Base-by-base conservation (phyloP, 495 filamentous ascomycete genomes). In the Daldinia concentrica region DNA sequence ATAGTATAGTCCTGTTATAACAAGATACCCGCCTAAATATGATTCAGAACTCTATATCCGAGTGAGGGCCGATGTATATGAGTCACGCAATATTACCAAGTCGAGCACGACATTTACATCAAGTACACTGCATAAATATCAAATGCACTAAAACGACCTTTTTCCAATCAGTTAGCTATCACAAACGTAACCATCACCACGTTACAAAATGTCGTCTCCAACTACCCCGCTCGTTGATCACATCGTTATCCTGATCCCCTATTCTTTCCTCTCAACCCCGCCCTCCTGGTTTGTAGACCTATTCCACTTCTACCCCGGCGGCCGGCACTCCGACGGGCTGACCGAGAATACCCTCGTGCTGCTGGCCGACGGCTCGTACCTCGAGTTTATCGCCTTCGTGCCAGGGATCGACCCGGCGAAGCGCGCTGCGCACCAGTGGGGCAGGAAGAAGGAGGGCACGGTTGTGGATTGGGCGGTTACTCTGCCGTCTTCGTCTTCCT, bases 331-430 rank as follows among this genome's bases (percentile, higher is more conserved):
- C n/a, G 83, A 85, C 79, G 82, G 77, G 62, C 76, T 76, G 43
- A 88, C 82, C 8, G 85, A 88, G 68, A 89, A 88, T 75, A 84
- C 82, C 30, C 84, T 90, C 37, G 82, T 87, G 59, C 66, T 86
- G 32, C 85, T 90, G 71, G 32, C 73, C 32, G 87, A 89, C 72
- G 87, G 87, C 56, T 80, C 79, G 30, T 90, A 90, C 78, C 73
- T 90, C 62, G 87, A 90, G 74, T 79, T 89, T 9, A 86, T 89
- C 71, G 84, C 84, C 60, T 90, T 90, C 78, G 81, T 88, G 34
- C 72, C 83, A 36, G 83, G 83, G 57, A 14, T 63, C 14, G 74
- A 80, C 55, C 79, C 81, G 0, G 73, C 66, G 5, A 67, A 73
- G 17, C 80, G 84, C 26, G 71, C 69, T 12, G 75, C 76, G 4